Evolutionary conservation across 2,329 filamentous ascomycete species (phyloP), one percentile per base, ranked within the genome.

Genomic region (Diaporthe sp.): DNA sequence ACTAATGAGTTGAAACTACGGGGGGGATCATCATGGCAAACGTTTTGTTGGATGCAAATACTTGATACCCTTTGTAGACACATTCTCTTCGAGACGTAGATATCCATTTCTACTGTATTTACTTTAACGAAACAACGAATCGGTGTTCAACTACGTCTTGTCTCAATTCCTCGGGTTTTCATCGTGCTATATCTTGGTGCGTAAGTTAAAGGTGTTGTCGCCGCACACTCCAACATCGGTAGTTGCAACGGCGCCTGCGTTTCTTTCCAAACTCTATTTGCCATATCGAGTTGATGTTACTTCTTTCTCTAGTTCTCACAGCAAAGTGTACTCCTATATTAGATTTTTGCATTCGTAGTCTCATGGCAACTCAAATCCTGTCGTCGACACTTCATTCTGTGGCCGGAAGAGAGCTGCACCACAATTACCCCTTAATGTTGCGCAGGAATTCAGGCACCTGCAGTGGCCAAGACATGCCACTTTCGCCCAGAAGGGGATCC

Each of bases 1-100:
- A 74, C 67, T 75, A 51, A 42, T 25, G 34, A 25, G 8, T 61
- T 42, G 34, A 42, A 61, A 28, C n/a, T 15, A 15, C n/a, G 37
- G 8, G 37, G 2, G 37, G 37, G 15, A 42, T 42, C 3, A 25
- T 25, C 17, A 17, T 44, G 58, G 58, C 22, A 61, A 42, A 28
- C 37, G 12, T 28, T 61, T 42, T 25, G 6, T 25, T 25, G n/a
- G 22, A 42, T 42, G n/a, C 58, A 25, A 10, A 42, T 42, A 61
- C 12, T 25, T 44, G 37, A 42, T 61, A 28, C 7, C 5, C 8
- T 25, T 13, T 39, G 57, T 59, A 59, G 34, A n/a, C 4, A 10
- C 1, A 8, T 59, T 61, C 12, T 61, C 22, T 42, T 42, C n/a
- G 10, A n/a, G 58, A 61, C 12, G 13, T 42, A 61, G 37, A 61